phyloP scores from a whole-genome alignment of 306 rosid species.

The Pterocarpus santalinus region DNA sequence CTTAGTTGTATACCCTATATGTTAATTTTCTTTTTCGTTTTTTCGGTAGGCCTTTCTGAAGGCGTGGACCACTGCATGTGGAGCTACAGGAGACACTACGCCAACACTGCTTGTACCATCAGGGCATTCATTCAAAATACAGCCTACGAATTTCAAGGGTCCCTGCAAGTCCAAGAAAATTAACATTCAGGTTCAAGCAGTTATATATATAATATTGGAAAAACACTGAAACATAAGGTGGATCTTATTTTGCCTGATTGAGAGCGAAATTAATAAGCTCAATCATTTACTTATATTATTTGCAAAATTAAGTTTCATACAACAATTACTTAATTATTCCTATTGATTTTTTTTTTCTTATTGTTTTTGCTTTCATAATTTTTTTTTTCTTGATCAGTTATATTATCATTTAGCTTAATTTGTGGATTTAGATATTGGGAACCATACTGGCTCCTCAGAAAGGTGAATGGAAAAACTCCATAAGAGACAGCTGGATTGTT shows the following conservation, averaged over 20 bases:
- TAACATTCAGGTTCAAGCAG: not conserved
- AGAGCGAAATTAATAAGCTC: not conserved
- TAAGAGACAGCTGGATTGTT: not conserved
- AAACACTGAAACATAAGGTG: not conserved
- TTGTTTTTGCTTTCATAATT: not conserved
- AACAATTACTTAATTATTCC: not conserved
- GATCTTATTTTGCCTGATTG: not conserved
- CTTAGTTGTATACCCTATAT: not conserved
- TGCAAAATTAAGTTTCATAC: not conserved
- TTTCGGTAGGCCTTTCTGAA: constrained; percentile 41
- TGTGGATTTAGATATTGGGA: constrained; percentile 9
- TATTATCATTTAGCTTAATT: not conserved
- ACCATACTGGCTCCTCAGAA: not conserved
- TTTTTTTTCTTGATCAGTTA: not conserved
- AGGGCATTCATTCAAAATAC: constrained; percentile 7
- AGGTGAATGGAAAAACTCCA: not conserved
- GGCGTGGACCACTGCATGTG: constrained; percentile 49
- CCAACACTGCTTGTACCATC: constrained; percentile 29
- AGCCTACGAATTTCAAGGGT: constrained; percentile 1
- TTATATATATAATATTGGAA: not conserved
- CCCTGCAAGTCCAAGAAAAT: constrained; percentile 42
- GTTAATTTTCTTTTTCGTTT: not conserved
- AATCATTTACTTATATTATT: not conserved
- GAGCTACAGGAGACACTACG: not conserved
- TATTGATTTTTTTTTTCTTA: not conserved